Base-by-base conservation (phyloP, 2,329 filamentous ascomycete species). In the Aspergillus candidus region DNA sequence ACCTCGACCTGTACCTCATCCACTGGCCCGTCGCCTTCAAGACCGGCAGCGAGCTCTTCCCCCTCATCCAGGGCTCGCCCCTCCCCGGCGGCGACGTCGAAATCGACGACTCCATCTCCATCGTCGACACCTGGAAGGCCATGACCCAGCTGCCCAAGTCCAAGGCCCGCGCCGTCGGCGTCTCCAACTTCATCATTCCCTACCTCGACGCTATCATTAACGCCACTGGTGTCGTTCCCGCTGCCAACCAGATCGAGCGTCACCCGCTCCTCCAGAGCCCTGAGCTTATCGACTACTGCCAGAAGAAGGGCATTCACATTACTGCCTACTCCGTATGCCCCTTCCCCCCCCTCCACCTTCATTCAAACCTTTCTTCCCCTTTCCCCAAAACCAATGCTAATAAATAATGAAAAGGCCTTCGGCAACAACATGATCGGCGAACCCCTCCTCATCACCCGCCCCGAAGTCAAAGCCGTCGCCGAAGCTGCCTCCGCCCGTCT, bases 211-310 rank as follows among this genome's bases (percentile, higher is more conserved):
- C 71, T 39, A 59, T 82, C 55, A 73, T 79, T 62, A 71, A 74
- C 32, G 78, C 66, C 40, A 67, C 65, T n/a, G 65, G 64, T 34
- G 74, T 86, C 52, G 68, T 79, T 1, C 82, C 82, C 1, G 78
- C 78, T 2, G 75, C 77, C 53, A 85, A 86, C 65, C 82, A 86
- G 66, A 79, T 86, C 50, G 82, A 86, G 61, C 79, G 79, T 40
- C 81, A 86, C 61, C 80, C 82, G 2, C 83, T 83, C 55, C 71
- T 86, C 10, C 82, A 84, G 59, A 82, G 79, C 58, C 67, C 68
- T 2, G 70, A 76, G 13, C 66, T 86, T 22, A 62, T 82, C 6
- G 67, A 74, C 11, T 80, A 75, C 63, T 80, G 75, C 66, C 65
- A 75, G 41, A 61, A 72, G 51, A 76, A 83, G 61, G 71, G 71